phyloP scores from a whole-genome alignment of 2,329 filamentous ascomycete species.

The Lachnum nothofagi region DNA sequence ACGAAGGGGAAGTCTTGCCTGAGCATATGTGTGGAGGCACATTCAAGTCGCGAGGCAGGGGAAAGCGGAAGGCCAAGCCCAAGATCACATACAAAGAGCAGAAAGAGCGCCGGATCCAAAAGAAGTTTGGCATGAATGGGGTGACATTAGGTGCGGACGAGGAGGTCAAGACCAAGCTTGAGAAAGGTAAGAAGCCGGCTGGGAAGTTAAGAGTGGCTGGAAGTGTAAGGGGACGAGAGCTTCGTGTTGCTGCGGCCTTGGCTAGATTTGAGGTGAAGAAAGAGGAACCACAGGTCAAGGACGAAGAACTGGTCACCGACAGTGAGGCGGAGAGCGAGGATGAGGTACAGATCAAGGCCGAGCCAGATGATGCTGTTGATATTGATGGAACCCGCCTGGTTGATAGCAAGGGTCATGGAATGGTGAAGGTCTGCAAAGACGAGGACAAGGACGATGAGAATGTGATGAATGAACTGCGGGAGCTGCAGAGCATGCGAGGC shows the following conservation, averaged over 20 bases:
- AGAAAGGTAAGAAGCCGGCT: conserved; percentile 46
- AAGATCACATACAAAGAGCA: conserved; percentile 36
- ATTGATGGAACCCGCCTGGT: conserved; percentile 59
- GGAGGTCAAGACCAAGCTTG: conserved; percentile 42
- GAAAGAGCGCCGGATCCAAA: conserved; percentile 49
- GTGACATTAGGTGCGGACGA: conserved; percentile 46
- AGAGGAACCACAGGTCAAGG: conserved; percentile 37
- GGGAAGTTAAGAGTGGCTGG: conserved; percentile 56
- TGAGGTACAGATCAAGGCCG: conserved; percentile 38
- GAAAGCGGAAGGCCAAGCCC: conserved; percentile 47
- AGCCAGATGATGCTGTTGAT: conserved; percentile 54
- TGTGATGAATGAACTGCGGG: conserved; percentile 58
- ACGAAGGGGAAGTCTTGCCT: conserved; percentile 53
- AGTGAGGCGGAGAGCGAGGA: conserved; percentile 45
- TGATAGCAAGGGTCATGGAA: conserved; percentile 59
- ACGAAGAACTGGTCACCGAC: conserved; percentile 37
- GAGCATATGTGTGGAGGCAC: conserved; percentile 79
- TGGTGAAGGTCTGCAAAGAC: conserved; percentile 72
- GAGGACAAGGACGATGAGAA: conserved; percentile 56
- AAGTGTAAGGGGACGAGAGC: conserved; percentile 53
- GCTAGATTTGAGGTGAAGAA: conserved; percentile 48
- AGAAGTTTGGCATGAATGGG: conserved; percentile 51
- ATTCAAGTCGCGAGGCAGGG: conserved; percentile 54
- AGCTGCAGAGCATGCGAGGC: conserved; percentile 50
- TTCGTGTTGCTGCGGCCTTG: conserved; percentile 56